phyloP scores from a whole-genome alignment of 2,329 filamentous ascomycete genomes.

The Arthrinium phaeospermum region DNA sequence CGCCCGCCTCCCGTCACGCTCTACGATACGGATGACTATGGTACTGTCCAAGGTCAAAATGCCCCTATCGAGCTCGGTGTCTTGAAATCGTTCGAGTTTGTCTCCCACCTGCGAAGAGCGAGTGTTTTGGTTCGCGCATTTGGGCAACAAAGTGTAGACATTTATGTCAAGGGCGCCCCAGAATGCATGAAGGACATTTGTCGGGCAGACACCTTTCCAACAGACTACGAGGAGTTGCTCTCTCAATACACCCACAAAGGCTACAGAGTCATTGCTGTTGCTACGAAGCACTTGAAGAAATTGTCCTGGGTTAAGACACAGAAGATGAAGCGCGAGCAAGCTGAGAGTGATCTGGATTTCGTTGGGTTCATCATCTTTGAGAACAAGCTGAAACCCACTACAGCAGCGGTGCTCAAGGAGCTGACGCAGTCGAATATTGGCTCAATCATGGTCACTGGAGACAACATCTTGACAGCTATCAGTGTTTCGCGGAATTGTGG shows the following conservation, averaged over 20 bases:
- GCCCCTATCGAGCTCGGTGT: constrained; percentile 83
- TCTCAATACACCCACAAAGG: constrained; percentile 93
- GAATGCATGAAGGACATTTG: constrained; percentile 98
- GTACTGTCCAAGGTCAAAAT: constrained; percentile 34
- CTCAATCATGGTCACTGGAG: constrained; percentile 94
- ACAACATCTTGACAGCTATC: constrained; percentile 96
- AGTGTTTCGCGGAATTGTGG: constrained; percentile 92
- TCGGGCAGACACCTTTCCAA: constrained; percentile 79
- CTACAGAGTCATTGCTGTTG: constrained; percentile 95
- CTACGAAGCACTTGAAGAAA: constrained; percentile 84
- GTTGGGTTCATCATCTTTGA: constrained; percentile 98
- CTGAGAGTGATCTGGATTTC: constrained; percentile 84
- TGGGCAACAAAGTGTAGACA: constrained; percentile 79
- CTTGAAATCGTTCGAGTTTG: constrained; percentile 90
- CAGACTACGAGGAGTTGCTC: constrained; percentile 87
- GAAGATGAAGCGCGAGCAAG: constrained; percentile 87
- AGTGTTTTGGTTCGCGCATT: constrained; percentile 93
- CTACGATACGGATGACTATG: constrained; percentile 47
- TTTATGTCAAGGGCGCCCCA: constrained; percentile 96
- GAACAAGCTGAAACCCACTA: constrained; percentile 94
- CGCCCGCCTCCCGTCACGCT: constrained; percentile 72
- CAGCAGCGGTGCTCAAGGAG: constrained; percentile 80
- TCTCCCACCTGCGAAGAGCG: constrained; percentile 87
- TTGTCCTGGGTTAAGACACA: constrained; percentile 94
- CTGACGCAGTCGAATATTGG: constrained; percentile 83